Conservation (phyloP, 306 rosid species). For the Pterocarpus macrocarpus region DNA sequence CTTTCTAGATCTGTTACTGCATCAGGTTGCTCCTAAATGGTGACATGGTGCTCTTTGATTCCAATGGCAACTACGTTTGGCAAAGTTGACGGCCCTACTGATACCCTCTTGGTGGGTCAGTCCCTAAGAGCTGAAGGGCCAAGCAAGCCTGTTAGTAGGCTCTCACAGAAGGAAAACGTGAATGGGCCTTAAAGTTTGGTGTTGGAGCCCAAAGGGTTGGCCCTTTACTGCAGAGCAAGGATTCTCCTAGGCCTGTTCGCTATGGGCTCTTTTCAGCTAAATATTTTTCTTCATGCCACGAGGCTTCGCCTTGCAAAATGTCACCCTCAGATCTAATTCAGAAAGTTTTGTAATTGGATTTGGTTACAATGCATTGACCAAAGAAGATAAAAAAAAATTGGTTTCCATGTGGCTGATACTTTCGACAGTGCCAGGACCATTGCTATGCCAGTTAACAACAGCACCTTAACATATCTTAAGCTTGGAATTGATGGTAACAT, state of each 20-base stretch:
- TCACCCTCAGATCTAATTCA: constrained; percentile 46
- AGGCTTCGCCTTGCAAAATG: constrained; percentile 42
- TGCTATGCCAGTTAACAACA: constrained; percentile 70
- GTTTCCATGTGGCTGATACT: constrained; percentile 24
- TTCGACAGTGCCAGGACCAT: constrained; percentile 22
- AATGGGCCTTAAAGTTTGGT: constrained; percentile 73
- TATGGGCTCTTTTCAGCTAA: constrained; percentile 55
- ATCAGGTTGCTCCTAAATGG: constrained; percentile 59
- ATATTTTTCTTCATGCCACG: constrained; percentile 29
- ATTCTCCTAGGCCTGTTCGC: constrained; percentile 57
- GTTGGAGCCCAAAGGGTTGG: constrained; percentile 62
- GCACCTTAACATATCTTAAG: constrained; percentile 66
- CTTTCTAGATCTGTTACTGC: too few species aligned
- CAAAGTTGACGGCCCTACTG: constrained; percentile 77
- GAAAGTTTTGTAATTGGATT: constrained; percentile 51
- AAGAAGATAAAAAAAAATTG: too few species aligned
- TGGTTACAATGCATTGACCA: neutral
- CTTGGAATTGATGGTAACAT: constrained; percentile 83
- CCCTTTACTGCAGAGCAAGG: constrained; percentile 68
- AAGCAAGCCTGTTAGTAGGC: constrained; percentile 66
- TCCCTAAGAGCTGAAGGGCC: constrained; percentile 51
- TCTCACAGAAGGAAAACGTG: constrained; percentile 59
- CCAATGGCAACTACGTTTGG: constrained; percentile 73
- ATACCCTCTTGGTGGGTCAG: constrained; percentile 77
- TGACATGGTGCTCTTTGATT: constrained; percentile 68